Evolutionary conservation across 1,139 yeast genomes (phyloP).

Genomic region (Groenewaldozyma sp.): DNA sequence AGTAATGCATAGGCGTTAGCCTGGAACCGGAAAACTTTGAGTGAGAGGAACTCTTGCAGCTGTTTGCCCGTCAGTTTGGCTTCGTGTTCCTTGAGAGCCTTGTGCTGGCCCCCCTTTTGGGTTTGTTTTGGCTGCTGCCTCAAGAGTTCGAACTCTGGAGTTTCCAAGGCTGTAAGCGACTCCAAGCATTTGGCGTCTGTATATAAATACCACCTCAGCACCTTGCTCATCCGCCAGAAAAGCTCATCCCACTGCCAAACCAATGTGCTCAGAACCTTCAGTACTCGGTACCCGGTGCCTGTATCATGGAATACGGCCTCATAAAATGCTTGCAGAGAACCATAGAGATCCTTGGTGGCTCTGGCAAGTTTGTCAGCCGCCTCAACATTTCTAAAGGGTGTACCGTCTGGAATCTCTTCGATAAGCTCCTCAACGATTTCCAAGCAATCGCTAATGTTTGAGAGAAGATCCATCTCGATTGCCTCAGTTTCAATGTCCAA

Average conservation of each 20-base stretch:
- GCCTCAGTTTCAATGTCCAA: slow-evolving; percentile 22
- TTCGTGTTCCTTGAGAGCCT: slow-evolving; percentile 22
- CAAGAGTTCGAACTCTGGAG: slow-evolving; percentile 20
- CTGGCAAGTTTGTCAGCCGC: slow-evolving; percentile 13
- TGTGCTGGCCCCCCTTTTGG: slow-evolving; percentile 6
- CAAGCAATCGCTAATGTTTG: background rate
- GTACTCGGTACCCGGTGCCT: slow-evolving; percentile 26
- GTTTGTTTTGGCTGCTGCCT: slow-evolving; percentile 1
- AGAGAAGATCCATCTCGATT: slow-evolving; percentile 13
- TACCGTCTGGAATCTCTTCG: background rate
- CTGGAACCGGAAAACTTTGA: slow-evolving; percentile 25
- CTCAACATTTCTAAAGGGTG: slow-evolving; percentile 9
- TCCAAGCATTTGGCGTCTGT: slow-evolving; percentile 19
- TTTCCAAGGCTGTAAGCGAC: slow-evolving; percentile 12
- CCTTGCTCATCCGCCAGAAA: slow-evolving; percentile 15
- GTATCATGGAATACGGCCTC: slow-evolving; percentile 24
- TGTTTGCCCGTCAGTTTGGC: slow-evolving; percentile 12
- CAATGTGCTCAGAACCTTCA: slow-evolving; percentile 17
- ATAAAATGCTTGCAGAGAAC: slow-evolving; percentile 19
- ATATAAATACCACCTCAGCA: slow-evolving; percentile 24
- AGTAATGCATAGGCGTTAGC: slow-evolving; percentile 22
- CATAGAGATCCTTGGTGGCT: slow-evolving; percentile 15
- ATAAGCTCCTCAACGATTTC: slow-evolving; percentile 11
- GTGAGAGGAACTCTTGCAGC: slow-evolving; percentile 15
- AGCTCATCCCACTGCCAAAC: slow-evolving; percentile 7